phyloP scores from a whole-genome alignment of 352 stramenopile genomes.

The Plasmopara halstedii region DNA sequence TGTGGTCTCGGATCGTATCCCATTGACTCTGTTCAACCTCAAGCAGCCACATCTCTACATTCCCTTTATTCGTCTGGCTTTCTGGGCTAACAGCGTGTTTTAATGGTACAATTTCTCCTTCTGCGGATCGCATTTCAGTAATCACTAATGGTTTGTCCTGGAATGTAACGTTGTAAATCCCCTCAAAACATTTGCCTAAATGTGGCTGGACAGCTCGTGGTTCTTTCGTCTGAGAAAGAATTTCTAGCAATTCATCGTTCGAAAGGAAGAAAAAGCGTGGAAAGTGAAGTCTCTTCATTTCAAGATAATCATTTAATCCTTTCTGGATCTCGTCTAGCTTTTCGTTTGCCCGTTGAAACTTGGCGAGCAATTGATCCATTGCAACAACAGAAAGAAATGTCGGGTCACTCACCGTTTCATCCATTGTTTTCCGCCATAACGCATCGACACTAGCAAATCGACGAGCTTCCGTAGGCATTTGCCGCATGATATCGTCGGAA shows the following conservation, averaged over 20 bases:
- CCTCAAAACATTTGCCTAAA: constrained; percentile 87
- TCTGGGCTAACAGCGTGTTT: constrained; percentile 84
- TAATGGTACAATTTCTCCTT: constrained; percentile 88
- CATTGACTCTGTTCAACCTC: constrained; percentile 89
- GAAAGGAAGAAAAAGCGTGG: constrained; percentile 94
- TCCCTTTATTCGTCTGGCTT: constrained; percentile 89
- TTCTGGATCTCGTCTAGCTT: constrained; percentile 94
- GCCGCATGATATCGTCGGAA: constrained; percentile 93
- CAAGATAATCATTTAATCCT: constrained; percentile 89
- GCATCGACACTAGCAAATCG: constrained; percentile 86
- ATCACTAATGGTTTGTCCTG: constrained; percentile 79
- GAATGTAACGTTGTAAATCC: constrained; percentile 89
- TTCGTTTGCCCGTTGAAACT: constrained; percentile 90
- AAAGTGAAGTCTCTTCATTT: constrained; percentile 91
- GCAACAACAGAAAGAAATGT: constrained; percentile 87
- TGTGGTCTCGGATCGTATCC: constrained; percentile 88
- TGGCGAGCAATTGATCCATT: constrained; percentile 86
- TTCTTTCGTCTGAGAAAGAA: constrained; percentile 91
- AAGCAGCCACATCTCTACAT: constrained; percentile 92
- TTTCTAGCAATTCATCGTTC: constrained; percentile 91
- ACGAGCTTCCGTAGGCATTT: constrained; percentile 90
- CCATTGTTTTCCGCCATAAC: constrained; percentile 90
- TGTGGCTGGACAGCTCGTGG: constrained; percentile 89
- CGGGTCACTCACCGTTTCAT: constrained; percentile 78
- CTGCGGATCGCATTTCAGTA: constrained; percentile 90